Conservation (phyloP, 257 asterid species). For the Prunella vulgaris region DNA sequence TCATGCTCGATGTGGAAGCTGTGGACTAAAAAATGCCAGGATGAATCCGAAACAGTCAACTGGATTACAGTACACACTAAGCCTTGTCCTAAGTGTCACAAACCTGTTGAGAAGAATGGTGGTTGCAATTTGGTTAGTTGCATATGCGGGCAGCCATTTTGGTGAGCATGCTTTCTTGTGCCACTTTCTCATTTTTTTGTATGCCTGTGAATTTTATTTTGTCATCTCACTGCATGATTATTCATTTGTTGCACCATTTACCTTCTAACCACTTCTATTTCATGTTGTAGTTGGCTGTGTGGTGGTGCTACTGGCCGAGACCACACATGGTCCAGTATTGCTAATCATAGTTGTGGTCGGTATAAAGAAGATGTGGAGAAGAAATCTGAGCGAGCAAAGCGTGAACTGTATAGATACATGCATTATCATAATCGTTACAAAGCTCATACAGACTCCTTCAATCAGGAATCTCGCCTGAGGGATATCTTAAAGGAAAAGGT, state of each 20-base stretch:
- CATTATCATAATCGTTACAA: constrained; percentile 92
- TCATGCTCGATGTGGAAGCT: constrained; percentile 88
- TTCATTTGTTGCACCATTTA: constrained; percentile 1
- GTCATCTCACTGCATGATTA: not conserved
- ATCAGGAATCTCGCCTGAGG: constrained; percentile 68
- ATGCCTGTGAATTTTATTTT: not conserved
- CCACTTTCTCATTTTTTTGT: not conserved
- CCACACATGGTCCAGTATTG: constrained; percentile 68
- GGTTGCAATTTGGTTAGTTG: constrained; percentile 89
- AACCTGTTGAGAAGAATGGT: constrained; percentile 91
- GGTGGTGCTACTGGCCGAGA: constrained; percentile 91
- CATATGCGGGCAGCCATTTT: constrained; percentile 83
- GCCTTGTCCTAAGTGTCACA: constrained; percentile 90
- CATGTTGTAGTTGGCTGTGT: constrained; percentile 70
- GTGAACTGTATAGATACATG: constrained; percentile 80
- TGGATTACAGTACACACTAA: constrained; percentile 88
- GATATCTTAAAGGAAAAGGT: constrained; percentile 62
- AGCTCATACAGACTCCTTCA: constrained; percentile 84
- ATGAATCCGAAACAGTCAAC: constrained; percentile 90
- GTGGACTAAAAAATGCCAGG: constrained; percentile 84
- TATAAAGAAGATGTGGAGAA: constrained; percentile 64
- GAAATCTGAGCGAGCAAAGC: constrained; percentile 69
- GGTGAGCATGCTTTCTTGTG: constrained; percentile 38
- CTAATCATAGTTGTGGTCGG: constrained; percentile 92
- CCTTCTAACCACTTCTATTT: constrained; percentile 7